phyloP scores from a whole-genome alignment of 352 stramenopile genomes.

The Globisporangium cylindrosporum region DNA sequence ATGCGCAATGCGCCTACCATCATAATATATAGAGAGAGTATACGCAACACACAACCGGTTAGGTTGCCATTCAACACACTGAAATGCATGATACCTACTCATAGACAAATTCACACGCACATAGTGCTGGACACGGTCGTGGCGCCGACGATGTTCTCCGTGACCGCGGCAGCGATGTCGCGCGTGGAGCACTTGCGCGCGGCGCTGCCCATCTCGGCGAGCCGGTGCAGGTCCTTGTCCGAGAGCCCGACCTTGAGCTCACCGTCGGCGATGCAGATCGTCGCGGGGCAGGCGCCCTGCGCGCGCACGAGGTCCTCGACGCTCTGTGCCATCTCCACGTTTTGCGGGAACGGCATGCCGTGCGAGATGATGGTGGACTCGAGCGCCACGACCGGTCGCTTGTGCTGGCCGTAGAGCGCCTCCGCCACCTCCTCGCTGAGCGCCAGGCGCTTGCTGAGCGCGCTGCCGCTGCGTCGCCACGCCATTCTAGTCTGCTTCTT shows the following conservation, averaged over 20 bases:
- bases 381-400: constrained; percentile 88
- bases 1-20: constrained; percentile 86
- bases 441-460: constrained; percentile 40
- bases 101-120: constrained; percentile 26
- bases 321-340: constrained; percentile 90
- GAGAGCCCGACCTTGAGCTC: constrained; percentile 75
- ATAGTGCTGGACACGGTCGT: constrained; percentile 98
- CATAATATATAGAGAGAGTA: constrained; percentile 7
- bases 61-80: neutral
- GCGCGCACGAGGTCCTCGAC: constrained; percentile 90
- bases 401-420: constrained; percentile 38
- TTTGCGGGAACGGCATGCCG: constrained; percentile 98
- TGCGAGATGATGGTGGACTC: constrained; percentile 99
- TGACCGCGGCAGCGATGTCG: constrained; percentile 76
- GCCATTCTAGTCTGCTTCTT: constrained; percentile 16
- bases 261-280: constrained; percentile 96
- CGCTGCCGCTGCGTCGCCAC: constrained; percentile 40
- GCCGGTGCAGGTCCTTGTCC: constrained; percentile 47
- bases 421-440: constrained; percentile 54
- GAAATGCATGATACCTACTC: neutral
- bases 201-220: constrained; percentile 58
- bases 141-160: constrained; percentile 78
- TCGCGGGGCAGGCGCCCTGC: constrained; percentile 90
- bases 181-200: constrained; percentile 82
- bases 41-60: neutral